Conservation (phyloP, 2,329 filamentous ascomycete species). For the Penicillium digitatum region DNA sequence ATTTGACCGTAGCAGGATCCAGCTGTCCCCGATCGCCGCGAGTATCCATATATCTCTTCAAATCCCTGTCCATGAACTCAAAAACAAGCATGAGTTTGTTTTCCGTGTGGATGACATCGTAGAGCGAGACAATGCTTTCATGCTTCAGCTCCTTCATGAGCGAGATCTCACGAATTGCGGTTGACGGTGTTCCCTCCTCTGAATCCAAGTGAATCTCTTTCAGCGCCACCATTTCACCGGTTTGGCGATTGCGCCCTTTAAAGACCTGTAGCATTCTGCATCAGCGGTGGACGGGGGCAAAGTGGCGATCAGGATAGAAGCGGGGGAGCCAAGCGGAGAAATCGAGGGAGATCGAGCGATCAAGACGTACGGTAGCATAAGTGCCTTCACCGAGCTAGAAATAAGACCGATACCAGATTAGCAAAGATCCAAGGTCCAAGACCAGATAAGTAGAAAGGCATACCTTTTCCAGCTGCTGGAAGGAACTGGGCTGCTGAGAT, state of each 20-base stretch:
- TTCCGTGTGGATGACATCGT: conserved; percentile 99
- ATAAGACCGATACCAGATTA: conserved; percentile 26
- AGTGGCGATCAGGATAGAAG: not conserved
- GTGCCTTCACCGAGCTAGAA: conserved; percentile 83
- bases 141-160: conserved; percentile 99
- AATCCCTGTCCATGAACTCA: conserved; percentile 96
- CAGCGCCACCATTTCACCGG: conserved; percentile 89
- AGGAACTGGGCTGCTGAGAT: conserved; percentile 88
- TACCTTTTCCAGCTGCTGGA: conserved; percentile 94
- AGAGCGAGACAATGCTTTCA: conserved; percentile 93
- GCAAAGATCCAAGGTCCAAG: conserved; percentile 8
- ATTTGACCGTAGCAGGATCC: conserved; percentile 88
- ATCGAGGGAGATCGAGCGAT: conserved; percentile 19
- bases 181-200: conserved; percentile 95
- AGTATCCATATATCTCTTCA: conserved; percentile 98
- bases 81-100: conserved; percentile 99
- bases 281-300: conserved; percentile 18
- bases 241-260: conserved; percentile 96
- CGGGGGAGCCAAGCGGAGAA: not conserved
- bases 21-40: conserved; percentile 84
- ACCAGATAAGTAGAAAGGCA: conserved; percentile 1
- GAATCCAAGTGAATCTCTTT: conserved; percentile 99
- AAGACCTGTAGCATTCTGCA: conserved; percentile 65
- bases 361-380: conserved; percentile 78
- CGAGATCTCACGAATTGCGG: conserved; percentile 96